These are phyloP conservation scores for Parmelia sp. DNA, from an alignment of 495 filamentous ascomycete species.

Conservation along the genomic window DNA sequence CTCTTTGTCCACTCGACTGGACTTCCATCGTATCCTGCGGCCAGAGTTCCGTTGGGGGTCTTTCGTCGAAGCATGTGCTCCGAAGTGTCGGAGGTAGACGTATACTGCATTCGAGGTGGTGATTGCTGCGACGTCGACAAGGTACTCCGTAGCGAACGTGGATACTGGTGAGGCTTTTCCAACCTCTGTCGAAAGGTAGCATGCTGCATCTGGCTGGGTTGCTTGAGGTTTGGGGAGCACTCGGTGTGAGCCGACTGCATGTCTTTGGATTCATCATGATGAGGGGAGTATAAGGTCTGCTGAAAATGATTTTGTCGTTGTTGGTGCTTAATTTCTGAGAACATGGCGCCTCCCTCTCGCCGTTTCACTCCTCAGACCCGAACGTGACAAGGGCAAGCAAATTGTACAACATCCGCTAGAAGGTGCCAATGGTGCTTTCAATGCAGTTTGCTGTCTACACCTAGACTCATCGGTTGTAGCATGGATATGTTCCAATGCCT, in stretches of 20 bases:
- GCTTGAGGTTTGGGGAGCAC: conserved; percentile 1
- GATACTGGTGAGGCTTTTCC: conserved; percentile 37
- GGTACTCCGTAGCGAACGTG: conserved; percentile 32
- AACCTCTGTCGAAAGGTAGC: conserved; percentile 20
- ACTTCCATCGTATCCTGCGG: conserved; percentile 89
- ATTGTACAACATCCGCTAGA: conserved; percentile 14
- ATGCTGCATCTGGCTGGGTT: conserved; percentile 12
- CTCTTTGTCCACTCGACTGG: conserved; percentile 66
- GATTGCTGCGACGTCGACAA: conserved; percentile 10
- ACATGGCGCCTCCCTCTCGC: conserved; percentile 18
- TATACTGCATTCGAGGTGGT: conserved; percentile 8
- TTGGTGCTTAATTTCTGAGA: conserved; percentile 22
- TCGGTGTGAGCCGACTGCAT: conserved; percentile 2
- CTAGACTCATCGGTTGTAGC: conserved; percentile 17
- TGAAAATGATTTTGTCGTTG: conserved; percentile 23
- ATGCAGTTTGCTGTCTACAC: conserved; percentile 1
- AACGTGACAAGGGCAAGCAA: conserved; percentile 21
- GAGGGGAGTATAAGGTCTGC: conserved; percentile 19
- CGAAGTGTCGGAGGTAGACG: conserved; percentile 19
- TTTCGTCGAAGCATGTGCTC: conserved; percentile 88
- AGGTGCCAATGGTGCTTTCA: conserved; percentile 8
- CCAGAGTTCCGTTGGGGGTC: conserved; percentile 87
- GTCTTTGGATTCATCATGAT: conserved; percentile 21
- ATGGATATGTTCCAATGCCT: conserved; percentile 31
- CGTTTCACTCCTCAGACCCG: conserved; percentile 5